Percentiles rank a stretch among this genome's conserved stretches.
Conservation (phyloP, 1,139 yeast genomes). For the Candida tetrigidarum region DNA sequence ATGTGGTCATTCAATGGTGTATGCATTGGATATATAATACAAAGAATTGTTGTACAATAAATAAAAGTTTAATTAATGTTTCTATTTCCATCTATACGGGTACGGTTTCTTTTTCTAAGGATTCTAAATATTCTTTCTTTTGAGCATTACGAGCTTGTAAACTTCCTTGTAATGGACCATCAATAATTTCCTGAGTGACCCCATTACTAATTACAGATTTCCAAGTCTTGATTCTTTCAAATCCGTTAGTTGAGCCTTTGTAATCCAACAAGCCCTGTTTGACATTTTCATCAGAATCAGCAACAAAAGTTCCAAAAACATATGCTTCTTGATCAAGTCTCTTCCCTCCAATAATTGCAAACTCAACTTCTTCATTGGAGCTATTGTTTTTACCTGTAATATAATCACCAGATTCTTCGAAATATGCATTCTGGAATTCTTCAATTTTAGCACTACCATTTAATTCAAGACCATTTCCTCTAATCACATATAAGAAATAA, state of each 20-base stretch:
- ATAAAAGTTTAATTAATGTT: no score
- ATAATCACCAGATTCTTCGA: conserved; percentile 65
- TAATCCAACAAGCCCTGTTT: conserved; percentile 73
- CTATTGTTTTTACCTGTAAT: conserved; percentile 55
- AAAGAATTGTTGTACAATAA: no score
- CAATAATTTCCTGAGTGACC: conserved; percentile 51
- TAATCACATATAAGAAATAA: conserved; percentile 70
- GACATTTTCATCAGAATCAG: conserved; percentile 63
- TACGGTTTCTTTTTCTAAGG: not conserved
- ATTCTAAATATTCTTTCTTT: conserved; percentile 28
- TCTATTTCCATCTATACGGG: not conserved
- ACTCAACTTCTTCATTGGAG: conserved; percentile 38
- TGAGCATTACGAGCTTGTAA: conserved; percentile 35
- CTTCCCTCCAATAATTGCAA: conserved; percentile 79
- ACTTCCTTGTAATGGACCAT: conserved; percentile 42
- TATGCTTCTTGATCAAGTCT: conserved; percentile 75
- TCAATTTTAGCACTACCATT: conserved; percentile 44
- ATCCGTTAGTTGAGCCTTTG: conserved; percentile 70
- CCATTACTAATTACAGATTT: conserved; percentile 66
- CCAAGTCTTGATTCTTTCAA: conserved; percentile 74
- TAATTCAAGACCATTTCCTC: conserved; percentile 58
- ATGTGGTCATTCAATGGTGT: no score
- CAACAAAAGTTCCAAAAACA: conserved; percentile 92
- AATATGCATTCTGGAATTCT: conserved; percentile 60
- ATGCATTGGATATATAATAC: no score